phyloP scores from a whole-genome alignment of 768 basidiomycete genomes.

The Russula sp. region DNA sequence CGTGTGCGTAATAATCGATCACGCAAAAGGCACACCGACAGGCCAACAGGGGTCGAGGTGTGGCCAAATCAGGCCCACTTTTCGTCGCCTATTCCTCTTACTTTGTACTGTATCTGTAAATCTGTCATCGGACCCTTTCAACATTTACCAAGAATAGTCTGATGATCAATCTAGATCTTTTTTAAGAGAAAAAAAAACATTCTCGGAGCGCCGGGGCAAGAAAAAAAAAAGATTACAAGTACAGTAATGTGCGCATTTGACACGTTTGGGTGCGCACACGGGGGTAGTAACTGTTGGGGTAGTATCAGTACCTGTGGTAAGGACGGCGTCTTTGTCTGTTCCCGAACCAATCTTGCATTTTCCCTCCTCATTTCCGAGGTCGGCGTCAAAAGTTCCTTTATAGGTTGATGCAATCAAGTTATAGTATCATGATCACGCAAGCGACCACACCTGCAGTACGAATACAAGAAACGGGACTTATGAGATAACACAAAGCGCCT shows the following conservation, averaged over 20 bases:
- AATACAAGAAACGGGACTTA: neutral
- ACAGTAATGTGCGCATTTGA: neutral
- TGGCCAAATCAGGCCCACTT: neutral
- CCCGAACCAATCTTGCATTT: constrained; percentile 5
- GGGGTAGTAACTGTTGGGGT: no score
- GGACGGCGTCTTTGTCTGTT: neutral
- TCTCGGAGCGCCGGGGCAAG: neutral
- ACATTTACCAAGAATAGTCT: neutral
- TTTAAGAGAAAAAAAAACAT: neutral
- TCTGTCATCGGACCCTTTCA: neutral
- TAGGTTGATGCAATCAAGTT: neutral
- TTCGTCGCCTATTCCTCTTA: neutral
- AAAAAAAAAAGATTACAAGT: neutral
- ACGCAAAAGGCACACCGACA: neutral
- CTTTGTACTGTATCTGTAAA: constrained; percentile 5
- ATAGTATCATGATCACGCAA: no score
- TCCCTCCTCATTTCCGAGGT: constrained; percentile 7
- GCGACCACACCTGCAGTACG: neutral
- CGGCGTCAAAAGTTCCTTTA: neutral
- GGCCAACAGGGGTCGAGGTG: neutral
- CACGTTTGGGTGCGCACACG: no score
- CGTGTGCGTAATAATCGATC: neutral
- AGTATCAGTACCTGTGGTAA: neutral
- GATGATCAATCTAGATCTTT: neutral
- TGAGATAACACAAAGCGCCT: neutral